A percentile compares a stretch with the other conserved stretches of the same genome.
Conservation (phyloP, 371 early-diverging fungal genomes). For the Mucor plumbeus region DNA sequence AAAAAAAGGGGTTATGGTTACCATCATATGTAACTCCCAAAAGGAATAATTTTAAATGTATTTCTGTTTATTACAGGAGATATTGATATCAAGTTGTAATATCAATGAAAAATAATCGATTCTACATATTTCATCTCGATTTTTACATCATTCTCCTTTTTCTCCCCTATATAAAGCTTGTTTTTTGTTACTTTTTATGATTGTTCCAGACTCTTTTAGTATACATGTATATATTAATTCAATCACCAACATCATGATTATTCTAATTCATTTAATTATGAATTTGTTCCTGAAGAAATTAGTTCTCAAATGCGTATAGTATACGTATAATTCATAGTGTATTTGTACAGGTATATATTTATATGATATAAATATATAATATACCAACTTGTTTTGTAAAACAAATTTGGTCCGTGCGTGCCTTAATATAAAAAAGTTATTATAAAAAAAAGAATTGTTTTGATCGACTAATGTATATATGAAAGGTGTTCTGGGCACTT, state of each 20-base stretch:
- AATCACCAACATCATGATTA: neutral
- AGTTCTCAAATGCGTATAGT: neutral
- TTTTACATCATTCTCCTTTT: neutral
- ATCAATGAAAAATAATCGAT: conserved; percentile 5
- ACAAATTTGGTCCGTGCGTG: conserved; percentile 2
- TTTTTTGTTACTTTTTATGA: neutral
- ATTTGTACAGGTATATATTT: neutral
- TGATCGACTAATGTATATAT: neutral
- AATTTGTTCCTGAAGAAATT: neutral
- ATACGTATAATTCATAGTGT: neutral
- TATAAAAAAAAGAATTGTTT: neutral
- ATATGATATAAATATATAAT: neutral
- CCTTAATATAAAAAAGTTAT: neutral
- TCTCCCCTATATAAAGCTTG: conserved; percentile 5
- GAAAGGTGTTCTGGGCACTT: conserved; percentile 1
- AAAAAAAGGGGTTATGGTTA: neutral
- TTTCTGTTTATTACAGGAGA: neutral
- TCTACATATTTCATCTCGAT: conserved; percentile 1
- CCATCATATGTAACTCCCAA: conserved; percentile 5
- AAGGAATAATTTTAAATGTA: conserved; percentile 5
- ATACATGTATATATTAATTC: neutral
- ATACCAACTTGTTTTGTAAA: neutral
- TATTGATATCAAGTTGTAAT: neutral
- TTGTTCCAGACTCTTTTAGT: conserved; percentile 6
- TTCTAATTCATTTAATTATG: neutral